phyloP scores from a whole-genome alignment of 2,329 filamentous ascomycete genomes.

The Trichoderma koningii region DNA sequence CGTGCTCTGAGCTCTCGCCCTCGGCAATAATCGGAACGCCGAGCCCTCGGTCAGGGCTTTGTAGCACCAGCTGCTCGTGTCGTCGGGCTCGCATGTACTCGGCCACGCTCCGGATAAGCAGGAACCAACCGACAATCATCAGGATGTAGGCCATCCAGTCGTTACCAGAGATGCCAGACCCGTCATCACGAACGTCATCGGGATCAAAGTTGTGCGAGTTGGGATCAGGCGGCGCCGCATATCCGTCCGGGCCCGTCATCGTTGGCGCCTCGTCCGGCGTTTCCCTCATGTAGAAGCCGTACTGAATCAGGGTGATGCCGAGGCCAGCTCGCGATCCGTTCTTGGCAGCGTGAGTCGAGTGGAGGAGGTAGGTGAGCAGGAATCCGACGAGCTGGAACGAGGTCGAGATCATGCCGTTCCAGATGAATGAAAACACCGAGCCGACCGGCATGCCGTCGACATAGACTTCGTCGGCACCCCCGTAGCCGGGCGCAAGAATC shows the following conservation, averaged over 20 bases:
- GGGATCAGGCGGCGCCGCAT: constrained; percentile 76
- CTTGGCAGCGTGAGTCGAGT: constrained; percentile 97
- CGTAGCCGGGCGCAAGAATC: constrained; percentile 87
- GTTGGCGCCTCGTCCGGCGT: constrained; percentile 48
- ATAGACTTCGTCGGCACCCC: constrained; percentile 91
- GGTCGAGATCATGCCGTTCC: constrained; percentile 96
- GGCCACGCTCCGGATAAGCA: constrained; percentile 88
- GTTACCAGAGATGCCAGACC: constrained; percentile 64
- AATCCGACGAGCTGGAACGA: constrained; percentile 97
- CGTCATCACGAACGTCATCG: constrained; percentile 59
- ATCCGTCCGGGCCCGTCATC: constrained; percentile 57
- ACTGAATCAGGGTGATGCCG: constrained; percentile 93
- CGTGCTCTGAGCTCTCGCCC: constrained; percentile 76
- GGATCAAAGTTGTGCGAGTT: constrained; percentile 90
- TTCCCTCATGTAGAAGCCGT: constrained; percentile 92
- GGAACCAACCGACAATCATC: constrained; percentile 98
- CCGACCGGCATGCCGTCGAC: constrained; percentile 94
- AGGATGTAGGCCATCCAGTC: constrained; percentile 91
- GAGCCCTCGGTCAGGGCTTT: constrained; percentile 87
- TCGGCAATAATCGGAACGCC: constrained; percentile 83
- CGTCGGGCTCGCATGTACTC: constrained; percentile 85
- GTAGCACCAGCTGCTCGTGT: constrained; percentile 90
- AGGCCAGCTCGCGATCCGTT: constrained; percentile 94
- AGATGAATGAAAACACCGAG: constrained; percentile 82
- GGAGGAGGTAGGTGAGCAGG: constrained; percentile 93